Conservation (phyloP, 257 asterid species). For the Nicotiana attenuata region DNA sequence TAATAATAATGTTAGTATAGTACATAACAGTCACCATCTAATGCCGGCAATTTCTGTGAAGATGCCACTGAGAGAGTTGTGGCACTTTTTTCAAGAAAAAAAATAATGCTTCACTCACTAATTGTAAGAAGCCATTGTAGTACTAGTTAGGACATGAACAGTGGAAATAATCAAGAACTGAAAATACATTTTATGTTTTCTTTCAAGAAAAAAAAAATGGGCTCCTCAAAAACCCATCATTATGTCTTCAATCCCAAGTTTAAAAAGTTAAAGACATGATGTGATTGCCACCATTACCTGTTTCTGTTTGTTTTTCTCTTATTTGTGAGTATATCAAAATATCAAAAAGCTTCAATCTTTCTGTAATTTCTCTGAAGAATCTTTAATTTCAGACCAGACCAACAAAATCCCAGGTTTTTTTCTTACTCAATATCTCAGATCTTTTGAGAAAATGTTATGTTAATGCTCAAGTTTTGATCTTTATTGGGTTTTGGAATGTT, state of each 20-base stretch:
- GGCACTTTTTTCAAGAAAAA: slow-evolving; percentile 24
- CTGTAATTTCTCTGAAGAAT: not conserved
- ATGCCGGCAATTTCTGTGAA: slow-evolving; percentile 25
- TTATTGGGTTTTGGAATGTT: not conserved
- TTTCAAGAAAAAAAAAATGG: slow-evolving; percentile 11
- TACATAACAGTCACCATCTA: slow-evolving; percentile 9
- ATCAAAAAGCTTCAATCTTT: slow-evolving; percentile 9
- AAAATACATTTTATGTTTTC: slow-evolving; percentile 2
- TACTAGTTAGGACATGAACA: not conserved
- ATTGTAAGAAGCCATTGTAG: not conserved
- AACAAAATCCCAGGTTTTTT: slow-evolving; percentile 24
- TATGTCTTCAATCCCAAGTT: slow-evolving; percentile 36
- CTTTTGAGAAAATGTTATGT: not conserved
- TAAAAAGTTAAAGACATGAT: slow-evolving; percentile 15
- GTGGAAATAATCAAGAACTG: slow-evolving; percentile 19
- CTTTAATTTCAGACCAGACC: slow-evolving; percentile 13
- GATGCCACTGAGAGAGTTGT: slow-evolving; percentile 22
- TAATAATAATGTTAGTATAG: not conserved
- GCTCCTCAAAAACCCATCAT: slow-evolving; percentile 36
- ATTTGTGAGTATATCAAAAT: not conserved
- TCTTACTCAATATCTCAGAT: slow-evolving; percentile 11
- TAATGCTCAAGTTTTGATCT: slow-evolving; percentile 11
- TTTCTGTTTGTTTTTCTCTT: not conserved
- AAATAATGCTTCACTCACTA: not conserved
- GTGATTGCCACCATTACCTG: slow-evolving; percentile 12